These are phyloP conservation scores for Lolium perenne DNA, from an alignment of 176 grass and related monocot species.

Conservation along the genomic window DNA sequence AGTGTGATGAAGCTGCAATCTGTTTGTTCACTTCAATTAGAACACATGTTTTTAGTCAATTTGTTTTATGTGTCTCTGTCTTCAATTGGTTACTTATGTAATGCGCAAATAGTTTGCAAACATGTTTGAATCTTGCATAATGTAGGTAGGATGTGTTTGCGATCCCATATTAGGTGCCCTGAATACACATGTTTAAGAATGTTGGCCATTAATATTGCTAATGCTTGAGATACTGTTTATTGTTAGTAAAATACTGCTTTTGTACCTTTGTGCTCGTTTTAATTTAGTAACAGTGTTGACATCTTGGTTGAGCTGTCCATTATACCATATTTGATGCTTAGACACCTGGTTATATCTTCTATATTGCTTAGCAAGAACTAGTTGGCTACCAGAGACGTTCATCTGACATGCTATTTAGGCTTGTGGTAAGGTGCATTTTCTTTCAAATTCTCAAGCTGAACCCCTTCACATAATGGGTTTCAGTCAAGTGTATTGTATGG, in stretches of 20 bases:
- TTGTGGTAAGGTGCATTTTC: background rate
- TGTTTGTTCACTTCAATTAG: background rate
- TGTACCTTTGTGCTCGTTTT: conserved; percentile 4
- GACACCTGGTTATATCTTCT: background rate
- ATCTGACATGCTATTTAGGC: background rate
- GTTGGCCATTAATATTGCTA: background rate
- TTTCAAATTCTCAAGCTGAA: conserved; percentile 4
- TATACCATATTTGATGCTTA: background rate
- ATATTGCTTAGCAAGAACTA: too few relatives aligned
- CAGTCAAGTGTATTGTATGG: background rate
- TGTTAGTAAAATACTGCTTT: conserved; percentile 14
- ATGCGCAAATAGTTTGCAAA: conserved; percentile 17
- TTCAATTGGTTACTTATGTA: background rate
- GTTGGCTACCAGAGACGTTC: background rate
- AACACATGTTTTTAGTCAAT: background rate
- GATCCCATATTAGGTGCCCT: conserved; percentile 24
- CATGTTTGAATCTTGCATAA: background rate
- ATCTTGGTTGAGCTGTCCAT: background rate
- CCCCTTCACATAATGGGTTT: background rate
- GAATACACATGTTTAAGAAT: conserved; percentile 11
- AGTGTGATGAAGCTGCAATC: conserved; percentile 24
- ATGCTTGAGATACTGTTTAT: background rate
- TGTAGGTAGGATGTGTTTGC: background rate
- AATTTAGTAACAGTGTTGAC: conserved; percentile 4
- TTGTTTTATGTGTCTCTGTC: background rate